A percentile compares a stretch with the other conserved stretches of the same genome.
phyloP scores from a whole-genome alignment of 73 alveolate species.

The Paramecium caudatum region DNA sequence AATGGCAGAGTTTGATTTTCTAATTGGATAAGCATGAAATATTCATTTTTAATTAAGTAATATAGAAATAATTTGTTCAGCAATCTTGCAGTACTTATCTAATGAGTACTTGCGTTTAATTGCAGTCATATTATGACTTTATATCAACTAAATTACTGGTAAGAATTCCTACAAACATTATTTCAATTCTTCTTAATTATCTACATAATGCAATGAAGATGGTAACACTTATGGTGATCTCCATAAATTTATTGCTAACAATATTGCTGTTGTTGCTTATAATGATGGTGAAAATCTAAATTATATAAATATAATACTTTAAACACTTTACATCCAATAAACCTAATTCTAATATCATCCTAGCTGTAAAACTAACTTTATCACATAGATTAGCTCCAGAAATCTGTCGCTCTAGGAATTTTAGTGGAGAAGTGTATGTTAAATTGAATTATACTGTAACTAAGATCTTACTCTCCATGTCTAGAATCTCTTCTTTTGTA shows the following conservation, averaged over 20 bases:
- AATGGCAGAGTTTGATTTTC: background rate
- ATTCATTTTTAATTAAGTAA: background rate
- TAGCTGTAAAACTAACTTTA: background rate
- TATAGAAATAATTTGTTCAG: background rate
- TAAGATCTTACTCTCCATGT: slow-evolving; percentile 92
- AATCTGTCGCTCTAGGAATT: slow-evolving; percentile 80
- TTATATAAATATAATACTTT: background rate
- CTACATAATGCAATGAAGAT: slow-evolving; percentile 31
- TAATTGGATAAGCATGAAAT: too few relatives aligned
- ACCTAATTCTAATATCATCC: slow-evolving; percentile 27
- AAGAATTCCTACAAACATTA: slow-evolving; percentile 14
- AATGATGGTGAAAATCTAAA: slow-evolving; percentile 38
- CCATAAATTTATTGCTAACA: background rate
- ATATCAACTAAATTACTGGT: background rate
- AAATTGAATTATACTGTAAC: slow-evolving; percentile 88
- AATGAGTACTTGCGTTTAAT: background rate
- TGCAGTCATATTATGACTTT: slow-evolving; percentile 18
- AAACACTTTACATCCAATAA: slow-evolving; percentile 23
- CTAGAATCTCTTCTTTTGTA: slow-evolving; percentile 93
- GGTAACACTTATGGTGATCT: slow-evolving; percentile 40
- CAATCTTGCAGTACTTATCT: slow-evolving; percentile 14
- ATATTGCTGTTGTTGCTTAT: slow-evolving; percentile 40
- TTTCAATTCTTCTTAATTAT: slow-evolving; percentile 12
- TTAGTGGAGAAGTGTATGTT: slow-evolving; percentile 81
- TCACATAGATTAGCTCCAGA: slow-evolving; percentile 38